Base-by-base conservation (phyloP, 441 rosid species). In the Populus hybrid region DNA sequence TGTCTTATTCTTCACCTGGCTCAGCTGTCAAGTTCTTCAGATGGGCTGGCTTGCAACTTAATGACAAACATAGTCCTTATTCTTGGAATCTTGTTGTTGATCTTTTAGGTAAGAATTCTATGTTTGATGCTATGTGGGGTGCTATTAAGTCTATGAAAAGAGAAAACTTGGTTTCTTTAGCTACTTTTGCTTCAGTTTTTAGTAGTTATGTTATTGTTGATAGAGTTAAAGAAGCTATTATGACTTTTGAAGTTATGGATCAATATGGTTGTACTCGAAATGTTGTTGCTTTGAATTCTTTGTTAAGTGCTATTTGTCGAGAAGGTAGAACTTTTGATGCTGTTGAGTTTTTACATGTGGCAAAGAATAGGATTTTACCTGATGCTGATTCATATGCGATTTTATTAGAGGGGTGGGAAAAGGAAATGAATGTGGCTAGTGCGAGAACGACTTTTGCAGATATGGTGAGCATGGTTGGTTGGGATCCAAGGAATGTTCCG, bases 81-180 rank as follows among this genome's bases (percentile, higher is more conserved):
- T 80, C 92, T 2, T 91, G 94, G 94, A 91, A 91, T 71, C 88
- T 91, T 20, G 89, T 88, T 18, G 91, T 91, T 61, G 92, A 91
- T 79, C 73, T 91, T 63, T 75, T 91, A 67, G 92, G 92, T n/a
- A 91, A 89, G 86, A 88, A 89, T 72, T 78, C 21, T 7, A 79
- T 86, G 66, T 91, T 91, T 69, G 89, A 89, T 21, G 87, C 89
- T 1, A 89, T 91, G 94, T 91, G 92, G 94, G 92, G 87, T 68
- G 91, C 94, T 4, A 73, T 89, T 29, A 86, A 83, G 80, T 89
- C 94, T 18, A 91, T 89, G 92, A 83, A 69, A 45, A 79, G 59
- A 35, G 82, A 73, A 67, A 77, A 83, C 33, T 72, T 89, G 80
- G 84, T 91, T 35, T 91, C 92, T 21, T 81, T 88, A 61, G 91